Evolutionary conservation across 441 rosid genomes (phyloP), one percentile per base, ranked within the genome.

Genomic region (Macaranga tanarius): DNA sequence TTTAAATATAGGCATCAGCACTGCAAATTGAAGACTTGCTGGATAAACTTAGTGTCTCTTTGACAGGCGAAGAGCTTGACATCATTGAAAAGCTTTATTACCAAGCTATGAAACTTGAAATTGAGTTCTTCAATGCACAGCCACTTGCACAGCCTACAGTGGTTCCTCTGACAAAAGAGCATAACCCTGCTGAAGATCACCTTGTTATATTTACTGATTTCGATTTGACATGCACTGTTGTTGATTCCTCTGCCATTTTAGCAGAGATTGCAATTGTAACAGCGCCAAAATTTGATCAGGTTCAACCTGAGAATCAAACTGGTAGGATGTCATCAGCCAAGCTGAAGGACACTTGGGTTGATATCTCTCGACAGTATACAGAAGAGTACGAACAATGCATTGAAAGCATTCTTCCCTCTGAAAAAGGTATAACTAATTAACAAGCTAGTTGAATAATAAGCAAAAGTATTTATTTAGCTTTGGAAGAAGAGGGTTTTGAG

Each of bases 31-130:
- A 95, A 83, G 98, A 86, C 72, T 81, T 95, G 88, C 88, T 95
- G 81, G 98, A 96, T 83, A 90, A 90, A 84, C 92, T 96, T 72
- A 93, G 93, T 80, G 95, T 86, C 79, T 83, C 85, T 71, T 86
- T 96, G 96, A 96, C 98, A 5, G 90, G 99, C 34, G 97, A 93
- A 84, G 99, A 96, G 85, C 91, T 96, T 72, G 90, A 87, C 70
- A 79, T 93, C 77, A 86, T 93, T 72, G 97, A 93, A 81, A 96
- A 90, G 77, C 86, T 96, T 79, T 96, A 96, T 83, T 95, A 82
- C 73, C 98, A 96, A 82, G 98, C 98, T 75, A 86, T 96, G 97
- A 93, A 85, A 81, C 99, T 90, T 80, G 98, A 90, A 90, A 86
- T 88, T 52, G 97, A 92, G 78, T 93, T 90, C 84, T 90, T 96